Evolutionary conservation across 2,329 filamentous ascomycete species (phyloP), one percentile per base, ranked within the genome.

Genomic region (Curvularia sp.): DNA sequence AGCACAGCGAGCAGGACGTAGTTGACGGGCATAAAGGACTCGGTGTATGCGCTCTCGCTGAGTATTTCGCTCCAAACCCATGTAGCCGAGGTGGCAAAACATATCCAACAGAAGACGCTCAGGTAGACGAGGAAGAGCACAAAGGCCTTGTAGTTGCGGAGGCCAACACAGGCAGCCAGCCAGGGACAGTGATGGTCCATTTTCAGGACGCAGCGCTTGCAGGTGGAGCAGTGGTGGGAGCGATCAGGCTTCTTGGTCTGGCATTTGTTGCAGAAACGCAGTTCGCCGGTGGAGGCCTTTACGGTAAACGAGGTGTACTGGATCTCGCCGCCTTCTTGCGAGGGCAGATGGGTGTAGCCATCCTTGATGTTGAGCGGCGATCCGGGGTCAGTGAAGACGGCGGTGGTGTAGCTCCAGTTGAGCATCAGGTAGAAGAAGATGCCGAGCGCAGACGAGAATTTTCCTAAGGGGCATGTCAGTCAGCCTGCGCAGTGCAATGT

Each of bases 111-210:
- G 79, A 97, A 97, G 1, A 97, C 61, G 3, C 89, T 91, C 0
- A 91, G 92, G 77, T 99, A 98, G 55, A 93, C 85, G 25, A 99
- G 83, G 76, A 98, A 99, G 3, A 98, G 84, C 52, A 99, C 77
- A 74, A 99, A 99, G 0, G 93, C 85, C 80, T 99, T 99, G 83
- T 97, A 96, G 79, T 99, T 99, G 73, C 87, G 87, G 64, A 99
- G 82, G 19, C 95, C 95, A 59, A 99, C 91, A 77, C 95, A 99
- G 3, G 92, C 97, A 27, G 95, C 94, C 49, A 99, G 84, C 95
- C 95, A 99, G 15, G 95, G 95, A 76, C 95, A 99, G 80, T 99
- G 95, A 77, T 99, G 95, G 75, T 99, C 95, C 95, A 99, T 99
- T 83, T 99, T 99, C 77, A 99, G 83, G 25, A 99, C 93, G 77